Base-by-base conservation (phyloP, 139 green algal genomes). In the Haematococcus sp. region DNA sequence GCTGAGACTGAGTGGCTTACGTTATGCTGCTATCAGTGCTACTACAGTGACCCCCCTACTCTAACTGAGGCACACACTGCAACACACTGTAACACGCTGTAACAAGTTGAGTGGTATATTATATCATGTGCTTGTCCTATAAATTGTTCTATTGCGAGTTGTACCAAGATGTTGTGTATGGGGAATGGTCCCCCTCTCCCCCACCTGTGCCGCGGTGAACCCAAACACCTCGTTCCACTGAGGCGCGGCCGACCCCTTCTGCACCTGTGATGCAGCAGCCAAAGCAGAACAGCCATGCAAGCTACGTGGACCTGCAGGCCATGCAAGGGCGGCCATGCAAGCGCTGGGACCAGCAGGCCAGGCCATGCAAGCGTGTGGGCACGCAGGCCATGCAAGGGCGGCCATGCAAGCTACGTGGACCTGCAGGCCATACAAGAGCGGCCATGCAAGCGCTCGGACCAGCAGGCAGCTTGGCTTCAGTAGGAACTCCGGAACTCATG, bases 191-290 rank as follows among this genome's bases (percentile, higher is more conserved):
- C 16, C 17, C 5, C 16, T 11, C 5, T 15, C 27, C 5, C 58
- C 5, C 19, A 66, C 58, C 58, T 66, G 58, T 35, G 27, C 61
- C 32, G 40, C 61, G 5, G 61, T 68, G 61, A 52, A 68, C 15
- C 32, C 61, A 51, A 68, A 68, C 32, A 68, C 61, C 32, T 68
- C 61, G 32, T 68, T 68, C 61, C 61, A 68, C 17, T 68, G 61
- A 51, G 61, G 61, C 5, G 61, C 15, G 22, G 61, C 32, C 4
- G 9, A 52, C 31, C 61, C 61, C 15, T 31, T 30, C 61, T 52
- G 33, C 61, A 68, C 61, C 61, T 68, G 61, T n/a, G 52, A 7
- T 27, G 4, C 52, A 60, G 4, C 52, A 60, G 20, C 52, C 13
- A 7, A 7, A 60, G 52, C 40, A 49, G 40, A 49, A 11, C 40